Conservation (phyloP, 2,329 filamentous ascomycete species). For the Colletotrichum gigasporum region DNA sequence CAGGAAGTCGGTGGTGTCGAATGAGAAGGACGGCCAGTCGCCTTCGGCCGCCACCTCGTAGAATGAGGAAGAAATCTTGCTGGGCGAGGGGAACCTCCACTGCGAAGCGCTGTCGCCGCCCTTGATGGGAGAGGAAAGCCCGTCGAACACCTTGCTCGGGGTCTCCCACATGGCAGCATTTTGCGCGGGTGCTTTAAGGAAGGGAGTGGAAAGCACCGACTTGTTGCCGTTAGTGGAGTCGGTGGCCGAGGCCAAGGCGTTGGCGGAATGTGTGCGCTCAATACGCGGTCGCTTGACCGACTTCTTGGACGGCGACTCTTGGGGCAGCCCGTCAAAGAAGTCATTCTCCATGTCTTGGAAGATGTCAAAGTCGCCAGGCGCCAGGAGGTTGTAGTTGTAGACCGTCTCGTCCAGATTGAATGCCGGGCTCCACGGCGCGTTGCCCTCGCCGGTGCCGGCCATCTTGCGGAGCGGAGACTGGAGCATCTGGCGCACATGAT, state of each 20-base stretch:
- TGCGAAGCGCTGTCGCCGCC: slow-evolving; percentile 37
- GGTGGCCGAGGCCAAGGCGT: slow-evolving; percentile 69
- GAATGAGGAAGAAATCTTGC: slow-evolving; percentile 52
- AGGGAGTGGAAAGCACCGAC: slow-evolving; percentile 58
- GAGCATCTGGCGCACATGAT: slow-evolving; percentile 82
- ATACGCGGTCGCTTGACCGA: slow-evolving; percentile 67
- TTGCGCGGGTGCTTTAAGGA: slow-evolving; percentile 57
- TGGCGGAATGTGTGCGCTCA: slow-evolving; percentile 71
- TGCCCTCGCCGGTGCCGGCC: slow-evolving; percentile 52
- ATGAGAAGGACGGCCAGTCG: slow-evolving; percentile 47
- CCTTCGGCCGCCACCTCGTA: slow-evolving; percentile 47
- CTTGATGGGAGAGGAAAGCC: slow-evolving; percentile 65
- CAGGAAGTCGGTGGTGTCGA: slow-evolving; percentile 61
- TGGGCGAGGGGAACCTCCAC: slow-evolving; percentile 54
- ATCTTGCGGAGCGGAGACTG: slow-evolving; percentile 75
- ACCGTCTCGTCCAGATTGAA: slow-evolving; percentile 69
- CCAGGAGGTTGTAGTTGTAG: slow-evolving; percentile 55
- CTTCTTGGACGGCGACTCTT: slow-evolving; percentile 74
- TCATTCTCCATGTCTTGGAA: slow-evolving; percentile 59
- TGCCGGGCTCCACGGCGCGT: slow-evolving; percentile 71
- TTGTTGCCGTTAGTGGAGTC: slow-evolving; percentile 59
- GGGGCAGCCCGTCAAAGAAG: slow-evolving; percentile 39
- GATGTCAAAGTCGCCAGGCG: slow-evolving; percentile 69
- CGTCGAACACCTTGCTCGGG: slow-evolving; percentile 66
- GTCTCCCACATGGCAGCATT: slow-evolving; percentile 57